A percentile compares a stretch with the other conserved stretches of the same genome.
Conservation (phyloP, 1,284 basidiomycete species). For the Irpex lacteus region DNA sequence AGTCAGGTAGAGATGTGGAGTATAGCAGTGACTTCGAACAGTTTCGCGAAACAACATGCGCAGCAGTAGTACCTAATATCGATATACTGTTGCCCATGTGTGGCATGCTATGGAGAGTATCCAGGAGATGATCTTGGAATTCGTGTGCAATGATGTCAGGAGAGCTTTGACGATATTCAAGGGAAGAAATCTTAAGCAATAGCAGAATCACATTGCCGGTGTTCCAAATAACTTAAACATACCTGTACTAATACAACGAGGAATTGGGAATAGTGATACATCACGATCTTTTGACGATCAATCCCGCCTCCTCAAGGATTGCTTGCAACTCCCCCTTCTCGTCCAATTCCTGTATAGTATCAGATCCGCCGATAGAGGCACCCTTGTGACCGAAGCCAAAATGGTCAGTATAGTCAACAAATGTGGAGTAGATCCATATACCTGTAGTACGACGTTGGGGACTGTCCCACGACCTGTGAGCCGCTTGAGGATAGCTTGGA, state of each 20-base stretch:
- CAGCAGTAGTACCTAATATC: no score
- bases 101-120: no score
- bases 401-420: not conserved
- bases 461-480: constrained; percentile 69
- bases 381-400: constrained; percentile 34
- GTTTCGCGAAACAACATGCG: no score
- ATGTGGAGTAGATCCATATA: constrained; percentile 8
- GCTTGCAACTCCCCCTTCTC: constrained; percentile 39
- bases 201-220: no score
- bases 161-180: no score
- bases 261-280: not conserved
- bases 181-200: no score
- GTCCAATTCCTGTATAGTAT: constrained; percentile 56
- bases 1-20: no score
- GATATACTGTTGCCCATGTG: no score
- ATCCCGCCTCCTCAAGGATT: constrained; percentile 43
- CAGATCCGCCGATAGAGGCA: constrained; percentile 69
- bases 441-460: constrained; percentile 66
- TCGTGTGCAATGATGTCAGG: no score
- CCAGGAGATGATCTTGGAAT: no score
- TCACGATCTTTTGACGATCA: constrained; percentile 25
- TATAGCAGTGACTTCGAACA: no score
- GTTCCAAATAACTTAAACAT: not conserved
- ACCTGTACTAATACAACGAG: constrained; percentile 1
- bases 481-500: constrained; percentile 66